Evolutionary conservation across 2,329 filamentous ascomycete species (phyloP), one percentile per base, ranked within the genome.

Genomic region (Cladophialophora exuberans): DNA sequence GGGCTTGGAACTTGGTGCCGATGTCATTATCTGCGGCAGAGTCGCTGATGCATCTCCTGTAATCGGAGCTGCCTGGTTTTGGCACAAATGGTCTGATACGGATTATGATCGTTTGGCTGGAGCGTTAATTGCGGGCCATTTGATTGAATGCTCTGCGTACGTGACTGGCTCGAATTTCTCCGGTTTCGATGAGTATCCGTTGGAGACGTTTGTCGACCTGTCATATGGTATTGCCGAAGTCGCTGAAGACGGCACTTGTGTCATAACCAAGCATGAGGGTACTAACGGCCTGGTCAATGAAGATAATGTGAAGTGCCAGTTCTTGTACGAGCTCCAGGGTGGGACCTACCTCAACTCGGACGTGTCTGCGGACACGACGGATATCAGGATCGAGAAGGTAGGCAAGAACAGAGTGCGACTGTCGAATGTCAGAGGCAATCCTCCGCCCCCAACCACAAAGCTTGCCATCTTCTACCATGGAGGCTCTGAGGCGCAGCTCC

Each of bases 41-140:
- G 76, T 76, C 1, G 72, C 76, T 0, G 78, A 80, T 59, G 78
- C 79, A 0, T 76, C 74, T 2, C 79, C 79, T 0, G 79, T 82
- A 0, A 82, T 84, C 54, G 82, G 77, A 0, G 79, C 80, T 0
- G 81, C 81, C 0, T 77, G 76, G 62, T 84, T 74, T 69, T 84
- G 80, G 76, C 74, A 84, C 49, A 68, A 71, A 1, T 85, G 81
- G 82, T 56, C 59, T 0, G 72, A 76, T 13, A 72, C 69, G 0
- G 72, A 77, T 20, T 80, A 76, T 17, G 75, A 83, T 54, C 62
- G 70, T 15, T 69, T 84, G 3, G 81, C 81, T 0, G 76, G 77
- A 0, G 70, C 78, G 0, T 64, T 83, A 0, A 65, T 83, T 3
- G 78, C 79, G 0, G 80, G 77, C 1, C 63, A 83, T 64, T 63